phyloP scores from a whole-genome alignment of 2,329 filamentous ascomycete species.

The Aspergillus luchuensis region DNA sequence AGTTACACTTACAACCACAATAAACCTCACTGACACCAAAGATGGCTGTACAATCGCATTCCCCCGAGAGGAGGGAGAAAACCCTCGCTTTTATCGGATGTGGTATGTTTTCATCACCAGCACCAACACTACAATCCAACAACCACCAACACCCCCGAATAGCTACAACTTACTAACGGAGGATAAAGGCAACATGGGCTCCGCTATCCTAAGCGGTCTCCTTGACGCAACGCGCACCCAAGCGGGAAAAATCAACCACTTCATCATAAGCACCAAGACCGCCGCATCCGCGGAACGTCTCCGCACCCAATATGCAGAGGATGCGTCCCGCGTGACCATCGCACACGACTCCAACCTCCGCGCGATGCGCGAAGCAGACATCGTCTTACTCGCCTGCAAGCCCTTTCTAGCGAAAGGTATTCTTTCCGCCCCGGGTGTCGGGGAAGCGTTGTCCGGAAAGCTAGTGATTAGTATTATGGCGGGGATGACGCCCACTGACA shows the following conservation, averaged over 20 bases:
- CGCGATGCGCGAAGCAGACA: slow-evolving; percentile 39
- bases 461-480: slow-evolving; percentile 54
- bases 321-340: slow-evolving; percentile 33
- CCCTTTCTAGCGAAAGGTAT: slow-evolving; percentile 47
- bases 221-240: slow-evolving; percentile 27
- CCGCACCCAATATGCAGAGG: slow-evolving; percentile 28
- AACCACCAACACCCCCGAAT: background rate
- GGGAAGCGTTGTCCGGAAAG: slow-evolving; percentile 46
- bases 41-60: slow-evolving; percentile 8
- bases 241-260: slow-evolving; percentile 22
- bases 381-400: slow-evolving; percentile 51
- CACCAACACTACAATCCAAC: background rate
- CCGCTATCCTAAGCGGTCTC: slow-evolving; percentile 39
- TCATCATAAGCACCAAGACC: slow-evolving; percentile 46
- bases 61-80: background rate
- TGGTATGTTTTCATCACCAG: slow-evolving; percentile 7
- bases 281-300: slow-evolving; percentile 38
- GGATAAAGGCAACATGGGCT: slow-evolving; percentile 40
- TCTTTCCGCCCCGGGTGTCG: slow-evolving; percentile 39
- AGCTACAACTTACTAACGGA: background rate
- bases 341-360: slow-evolving; percentile 37
- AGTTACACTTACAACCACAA: background rate
- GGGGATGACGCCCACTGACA: slow-evolving; percentile 44
- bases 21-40: background rate
- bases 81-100: slow-evolving; percentile 24